phyloP scores from a whole-genome alignment of 257 asterid species.

The Ehretia macrophylla region DNA sequence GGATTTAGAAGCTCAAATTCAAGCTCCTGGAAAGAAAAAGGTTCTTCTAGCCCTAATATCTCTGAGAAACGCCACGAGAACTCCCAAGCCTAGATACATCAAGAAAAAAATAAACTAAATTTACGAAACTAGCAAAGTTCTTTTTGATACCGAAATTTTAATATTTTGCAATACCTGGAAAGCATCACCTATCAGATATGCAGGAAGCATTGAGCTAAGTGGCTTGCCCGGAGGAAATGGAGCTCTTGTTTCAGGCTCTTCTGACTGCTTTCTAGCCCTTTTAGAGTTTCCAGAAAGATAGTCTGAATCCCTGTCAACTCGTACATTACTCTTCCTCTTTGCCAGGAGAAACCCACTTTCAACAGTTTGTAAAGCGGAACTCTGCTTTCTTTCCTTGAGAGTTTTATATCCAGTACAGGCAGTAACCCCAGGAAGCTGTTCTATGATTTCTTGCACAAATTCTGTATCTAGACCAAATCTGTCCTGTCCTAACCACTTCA shows the following conservation, averaged over 20 bases:
- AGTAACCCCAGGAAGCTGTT: conserved; percentile 70
- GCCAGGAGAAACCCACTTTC: conserved; percentile 74
- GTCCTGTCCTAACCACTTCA: conserved; percentile 70
- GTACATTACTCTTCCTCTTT: conserved; percentile 44
- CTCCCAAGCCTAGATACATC: conserved; percentile 75
- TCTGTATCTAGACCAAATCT: conserved; percentile 76
- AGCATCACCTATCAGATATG: conserved; percentile 74
- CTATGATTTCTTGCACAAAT: conserved; percentile 84
- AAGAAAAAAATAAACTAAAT: conserved; percentile 22
- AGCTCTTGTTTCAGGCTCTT: conserved; percentile 38
- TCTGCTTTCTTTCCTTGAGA: conserved; percentile 48
- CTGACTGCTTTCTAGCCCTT: conserved; percentile 31
- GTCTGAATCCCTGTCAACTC: conserved; percentile 22
- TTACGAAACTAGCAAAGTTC: conserved; percentile 6
- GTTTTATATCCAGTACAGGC: conserved; percentile 57
- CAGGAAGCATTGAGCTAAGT: conserved; percentile 64
- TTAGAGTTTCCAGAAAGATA: conserved; percentile 35
- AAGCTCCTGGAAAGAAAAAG: conserved; percentile 68
- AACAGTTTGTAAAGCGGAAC: conserved; percentile 46
- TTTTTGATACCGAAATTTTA: conserved; percentile 2
- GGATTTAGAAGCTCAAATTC: conserved; percentile 73
- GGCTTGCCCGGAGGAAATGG: conserved; percentile 72
- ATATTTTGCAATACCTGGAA: conserved; percentile 57
- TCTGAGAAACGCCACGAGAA: conserved; percentile 70
- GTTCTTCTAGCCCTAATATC: conserved; percentile 61